A percentile compares a stretch with the other conserved stretches of the same genome.
Conservation (phyloP, 2,329 filamentous ascomycete species). For the Capronia americana region DNA sequence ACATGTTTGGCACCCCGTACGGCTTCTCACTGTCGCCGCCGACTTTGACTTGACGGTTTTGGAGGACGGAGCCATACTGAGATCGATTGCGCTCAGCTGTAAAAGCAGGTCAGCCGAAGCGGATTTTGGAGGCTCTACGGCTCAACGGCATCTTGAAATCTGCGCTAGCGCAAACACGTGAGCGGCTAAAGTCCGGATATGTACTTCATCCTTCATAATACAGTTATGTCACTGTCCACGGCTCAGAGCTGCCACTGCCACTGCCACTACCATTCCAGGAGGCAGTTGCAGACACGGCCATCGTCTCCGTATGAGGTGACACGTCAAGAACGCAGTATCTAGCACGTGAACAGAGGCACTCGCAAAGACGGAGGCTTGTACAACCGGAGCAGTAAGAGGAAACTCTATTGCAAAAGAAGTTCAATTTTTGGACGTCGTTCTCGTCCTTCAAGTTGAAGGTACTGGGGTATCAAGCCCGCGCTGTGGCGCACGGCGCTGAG, state of each 20-base stretch:
- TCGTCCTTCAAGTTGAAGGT: background rate
- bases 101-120: conserved; percentile 22
- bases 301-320: too few relatives aligned
- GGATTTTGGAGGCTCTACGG: background rate
- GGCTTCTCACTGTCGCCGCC: conserved; percentile 30
- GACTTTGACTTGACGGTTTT: conserved; percentile 27
- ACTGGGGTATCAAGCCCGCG: background rate
- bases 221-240: background rate
- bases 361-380: background rate
- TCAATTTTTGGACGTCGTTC: background rate
- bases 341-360: background rate
- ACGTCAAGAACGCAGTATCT: too few relatives aligned
- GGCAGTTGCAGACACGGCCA: too few relatives aligned
- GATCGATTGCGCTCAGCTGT: conserved; percentile 10
- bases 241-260: too few relatives aligned
- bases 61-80: conserved; percentile 2
- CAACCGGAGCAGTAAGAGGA: background rate
- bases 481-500: background rate
- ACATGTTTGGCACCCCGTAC: conserved; percentile 41
- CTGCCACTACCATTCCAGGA: too few relatives aligned
- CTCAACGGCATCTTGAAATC: conserved; percentile 4
- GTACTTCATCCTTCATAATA: too few relatives aligned
- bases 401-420: background rate
- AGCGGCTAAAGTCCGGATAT: background rate
- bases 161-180: background rate